A percentile compares a stretch with the other conserved stretches of the same genome.
Conservation (phyloP, 2,329 filamentous ascomycete genomes). For the Penicillium sp. region DNA sequence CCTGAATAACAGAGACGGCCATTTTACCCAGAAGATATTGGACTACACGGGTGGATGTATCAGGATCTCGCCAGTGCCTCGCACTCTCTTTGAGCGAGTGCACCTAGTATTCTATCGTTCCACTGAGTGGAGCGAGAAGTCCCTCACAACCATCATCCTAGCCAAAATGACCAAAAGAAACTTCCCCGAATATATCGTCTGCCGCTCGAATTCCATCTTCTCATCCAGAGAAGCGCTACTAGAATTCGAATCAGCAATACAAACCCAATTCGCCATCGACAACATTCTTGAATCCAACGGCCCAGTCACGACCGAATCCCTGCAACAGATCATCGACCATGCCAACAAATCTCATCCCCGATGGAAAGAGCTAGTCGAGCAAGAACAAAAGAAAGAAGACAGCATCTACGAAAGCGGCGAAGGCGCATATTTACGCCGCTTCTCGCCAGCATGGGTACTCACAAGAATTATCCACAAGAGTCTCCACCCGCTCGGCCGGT, state of each 20-base stretch:
- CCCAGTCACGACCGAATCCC: constrained; percentile 61
- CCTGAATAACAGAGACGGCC: constrained; percentile 65
- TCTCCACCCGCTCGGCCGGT: constrained; percentile 71
- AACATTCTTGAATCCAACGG: constrained; percentile 76
- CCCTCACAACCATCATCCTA: constrained; percentile 88
- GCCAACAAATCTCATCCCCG: constrained; percentile 74
- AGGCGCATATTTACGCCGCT: constrained; percentile 81
- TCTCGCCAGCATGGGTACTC: constrained; percentile 89
- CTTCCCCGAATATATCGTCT: constrained; percentile 88
- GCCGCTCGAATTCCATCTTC: constrained; percentile 86
- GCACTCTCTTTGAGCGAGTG: constrained; percentile 87
- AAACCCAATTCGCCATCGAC: constrained; percentile 78
- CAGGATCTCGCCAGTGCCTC: constrained; percentile 67
- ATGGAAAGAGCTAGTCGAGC: constrained; percentile 70
- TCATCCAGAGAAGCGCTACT: constrained; percentile 69
- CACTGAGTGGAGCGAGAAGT: constrained; percentile 96
- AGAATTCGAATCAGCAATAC: constrained; percentile 85
- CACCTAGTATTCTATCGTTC: constrained; percentile 96
- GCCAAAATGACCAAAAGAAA: constrained; percentile 84
- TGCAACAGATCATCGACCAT: constrained; percentile 66
- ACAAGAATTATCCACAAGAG: constrained; percentile 91
- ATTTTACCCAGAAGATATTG: constrained; percentile 76
- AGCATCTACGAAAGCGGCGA: constrained; percentile 76
- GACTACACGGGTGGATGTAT: constrained; percentile 78
- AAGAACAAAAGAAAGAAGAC: constrained; percentile 77